These are phyloP conservation scores for Solanum stenotomum DNA, from an alignment of 257 asterid genomes.

Conservation along the genomic window DNA sequence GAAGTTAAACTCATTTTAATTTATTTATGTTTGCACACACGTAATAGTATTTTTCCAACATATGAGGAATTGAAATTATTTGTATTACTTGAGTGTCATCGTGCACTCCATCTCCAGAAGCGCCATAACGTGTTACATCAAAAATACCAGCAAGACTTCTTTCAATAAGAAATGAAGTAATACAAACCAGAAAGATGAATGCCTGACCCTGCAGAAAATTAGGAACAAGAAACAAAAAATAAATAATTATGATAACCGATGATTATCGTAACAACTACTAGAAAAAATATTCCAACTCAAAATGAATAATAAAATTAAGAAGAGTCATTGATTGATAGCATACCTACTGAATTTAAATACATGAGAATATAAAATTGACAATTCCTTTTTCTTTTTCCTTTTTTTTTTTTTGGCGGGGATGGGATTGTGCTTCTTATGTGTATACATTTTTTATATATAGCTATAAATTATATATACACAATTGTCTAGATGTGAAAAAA, in stretches of 20 bases:
- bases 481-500: neutral
- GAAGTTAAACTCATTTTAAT: neutral
- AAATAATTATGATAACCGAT: neutral
- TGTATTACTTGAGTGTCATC: constrained; percentile 9
- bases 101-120: constrained; percentile 11
- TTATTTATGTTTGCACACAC: neutral
- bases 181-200: neutral
- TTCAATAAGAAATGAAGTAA: neutral
- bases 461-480: no score
- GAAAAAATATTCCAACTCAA: neutral
- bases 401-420: neutral
- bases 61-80: neutral
- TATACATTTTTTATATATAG: no score
- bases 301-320: neutral
- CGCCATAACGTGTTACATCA: constrained; percentile 8
- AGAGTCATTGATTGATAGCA: neutral
- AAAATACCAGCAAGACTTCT: neutral
- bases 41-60: neutral
- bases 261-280: neutral
- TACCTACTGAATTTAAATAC: neutral
- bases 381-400: neutral
- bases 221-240: neutral
- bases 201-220: constrained; percentile 1
- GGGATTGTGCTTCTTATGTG: neutral
- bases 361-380: neutral